Conservation (phyloP, 1,284 basidiomycete genomes). For the Microstroma glucosiphilum region DNA sequence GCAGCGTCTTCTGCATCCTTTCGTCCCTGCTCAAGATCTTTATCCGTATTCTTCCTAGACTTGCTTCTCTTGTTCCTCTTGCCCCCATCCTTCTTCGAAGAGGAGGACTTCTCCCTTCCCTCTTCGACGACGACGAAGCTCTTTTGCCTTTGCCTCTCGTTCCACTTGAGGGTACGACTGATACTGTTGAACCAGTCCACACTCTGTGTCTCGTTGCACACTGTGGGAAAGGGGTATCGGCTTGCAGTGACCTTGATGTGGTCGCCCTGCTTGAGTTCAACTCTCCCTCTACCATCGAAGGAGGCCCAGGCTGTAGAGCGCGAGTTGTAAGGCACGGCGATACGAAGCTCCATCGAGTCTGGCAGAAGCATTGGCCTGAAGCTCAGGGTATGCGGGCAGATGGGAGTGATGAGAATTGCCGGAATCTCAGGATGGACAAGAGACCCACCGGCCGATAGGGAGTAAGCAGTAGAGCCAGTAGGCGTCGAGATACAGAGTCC, state of each 20-base stretch:
- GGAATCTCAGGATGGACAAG: conserved; percentile 97
- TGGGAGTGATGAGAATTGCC: conserved; percentile 89
- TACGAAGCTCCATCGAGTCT: conserved; percentile 95
- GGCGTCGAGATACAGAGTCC: conserved; percentile 93
- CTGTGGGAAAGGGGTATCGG: conserved; percentile 96
- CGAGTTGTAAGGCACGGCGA: conserved; percentile 97
- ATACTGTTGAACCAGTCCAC: conserved; percentile 98
- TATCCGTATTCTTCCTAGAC: background rate
- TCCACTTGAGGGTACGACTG: conserved; percentile 84
- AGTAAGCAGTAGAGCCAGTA: conserved; percentile 93
- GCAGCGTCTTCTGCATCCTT: background rate
- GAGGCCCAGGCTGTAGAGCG: conserved; percentile 97
- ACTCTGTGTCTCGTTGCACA: conserved; percentile 93
- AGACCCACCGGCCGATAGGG: conserved; percentile 89
- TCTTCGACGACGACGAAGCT: conserved; percentile 60
- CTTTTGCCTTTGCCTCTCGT: conserved; percentile 49
- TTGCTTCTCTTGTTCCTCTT: background rate
- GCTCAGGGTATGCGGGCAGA: conserved; percentile 95
- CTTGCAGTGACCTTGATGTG: conserved; percentile 98
- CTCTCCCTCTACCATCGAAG: conserved; percentile 92
- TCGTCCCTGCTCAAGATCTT: background rate
- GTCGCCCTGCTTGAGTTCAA: conserved; percentile 79
- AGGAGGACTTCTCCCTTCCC: conserved; percentile 57
- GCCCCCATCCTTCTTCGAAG: background rate
- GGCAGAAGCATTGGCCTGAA: conserved; percentile 95